Evolutionary conservation across 371 early-diverging fungal genomes (phyloP), one percentile per base, ranked within the genome.

Genomic region (Saksenaea vasiformis): DNA sequence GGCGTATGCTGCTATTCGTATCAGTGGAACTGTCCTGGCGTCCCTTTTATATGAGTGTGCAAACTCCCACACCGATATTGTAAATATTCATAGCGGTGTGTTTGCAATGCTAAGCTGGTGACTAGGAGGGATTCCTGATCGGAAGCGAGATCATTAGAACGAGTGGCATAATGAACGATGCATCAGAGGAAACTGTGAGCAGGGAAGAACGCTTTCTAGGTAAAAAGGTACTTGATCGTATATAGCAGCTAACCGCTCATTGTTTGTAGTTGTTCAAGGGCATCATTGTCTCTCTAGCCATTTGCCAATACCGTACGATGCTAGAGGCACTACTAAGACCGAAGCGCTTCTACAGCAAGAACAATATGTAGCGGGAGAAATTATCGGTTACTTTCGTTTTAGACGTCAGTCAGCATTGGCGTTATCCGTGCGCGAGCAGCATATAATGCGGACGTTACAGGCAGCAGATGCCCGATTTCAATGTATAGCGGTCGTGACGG

Each of bases 361-460:
- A 8, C 38, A 43, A 10, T 44, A 56, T 7, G 47, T 28, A 28
- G 51, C 51, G 13, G 43, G 39, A 0, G 31, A 26, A 2, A 64
- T 68, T 0, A 31, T 68, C 26, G 68, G 68, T 4, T 68, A 63
- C n/a, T 68, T 68, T 60, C 59, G 60, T 19, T 68, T 68, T 51
- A 58, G 68, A 37, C 58, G 68, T n/a, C 62, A 68, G 13, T 53
- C 68, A 1, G 41, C 38, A 5, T 37, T 68, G 11, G 43, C 56
- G 15, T 31, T 68, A 7, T 68, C 68, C 10, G 64, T 56, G 0
- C 54, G 68, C 22, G 68, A 68, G 47, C 57, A 54, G 17, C 17
- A 34, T 19, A 17, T 63, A 9, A 31, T 68, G 43, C 47, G 28
- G 11, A 47, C 36, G 26, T 17, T 63, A 13, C 22, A 58, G 3